Evolutionary conservation across 1,139 yeast species (phyloP).

Genomic region (Candida dubliniensis): DNA sequence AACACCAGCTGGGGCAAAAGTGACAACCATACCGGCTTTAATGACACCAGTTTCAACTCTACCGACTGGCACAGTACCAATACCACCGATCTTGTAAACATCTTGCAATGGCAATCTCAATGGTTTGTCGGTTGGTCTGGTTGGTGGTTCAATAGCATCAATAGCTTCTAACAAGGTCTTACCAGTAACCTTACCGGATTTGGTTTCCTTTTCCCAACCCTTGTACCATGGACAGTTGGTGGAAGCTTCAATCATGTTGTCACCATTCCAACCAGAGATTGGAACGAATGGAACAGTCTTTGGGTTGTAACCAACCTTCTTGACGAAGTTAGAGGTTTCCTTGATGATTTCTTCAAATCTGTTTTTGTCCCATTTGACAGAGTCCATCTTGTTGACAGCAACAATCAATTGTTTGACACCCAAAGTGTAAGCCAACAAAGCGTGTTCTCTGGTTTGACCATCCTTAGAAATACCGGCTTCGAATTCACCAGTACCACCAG

Average conservation of each 20-base stretch:
- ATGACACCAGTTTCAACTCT: constrained; percentile 91
- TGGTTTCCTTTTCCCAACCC: constrained; percentile 88
- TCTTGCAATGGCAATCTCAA: constrained; percentile 90
- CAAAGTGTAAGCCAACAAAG: constrained; percentile 83
- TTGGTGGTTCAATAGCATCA: constrained; percentile 82
- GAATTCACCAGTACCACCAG: constrained; percentile 93
- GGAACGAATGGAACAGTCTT: constrained; percentile 90
- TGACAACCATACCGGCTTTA: constrained; percentile 89
- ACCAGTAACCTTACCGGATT: constrained; percentile 75
- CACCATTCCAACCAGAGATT: constrained; percentile 94
- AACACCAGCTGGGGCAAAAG: constrained; percentile 90
- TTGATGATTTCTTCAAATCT: constrained; percentile 80
- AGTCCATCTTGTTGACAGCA: constrained; percentile 93
- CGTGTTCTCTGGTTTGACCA: constrained; percentile 95
- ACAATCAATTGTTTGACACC: constrained; percentile 89
- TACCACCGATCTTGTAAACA: constrained; percentile 93
- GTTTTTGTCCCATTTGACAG: constrained; percentile 80
- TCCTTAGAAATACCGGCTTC: constrained; percentile 95
- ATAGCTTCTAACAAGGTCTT: constrained; percentile 87
- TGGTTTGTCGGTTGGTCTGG: constrained; percentile 87
- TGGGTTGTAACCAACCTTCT: constrained; percentile 94
- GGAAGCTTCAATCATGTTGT: constrained; percentile 85
- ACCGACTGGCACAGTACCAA: constrained; percentile 93
- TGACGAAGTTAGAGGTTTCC: constrained; percentile 86
- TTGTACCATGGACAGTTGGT: constrained; percentile 89